Percentiles rank a stretch among this genome's conserved stretches.
phyloP scores from a whole-genome alignment of 2,329 filamentous ascomycete species.

The Fusarium burgessii region DNA sequence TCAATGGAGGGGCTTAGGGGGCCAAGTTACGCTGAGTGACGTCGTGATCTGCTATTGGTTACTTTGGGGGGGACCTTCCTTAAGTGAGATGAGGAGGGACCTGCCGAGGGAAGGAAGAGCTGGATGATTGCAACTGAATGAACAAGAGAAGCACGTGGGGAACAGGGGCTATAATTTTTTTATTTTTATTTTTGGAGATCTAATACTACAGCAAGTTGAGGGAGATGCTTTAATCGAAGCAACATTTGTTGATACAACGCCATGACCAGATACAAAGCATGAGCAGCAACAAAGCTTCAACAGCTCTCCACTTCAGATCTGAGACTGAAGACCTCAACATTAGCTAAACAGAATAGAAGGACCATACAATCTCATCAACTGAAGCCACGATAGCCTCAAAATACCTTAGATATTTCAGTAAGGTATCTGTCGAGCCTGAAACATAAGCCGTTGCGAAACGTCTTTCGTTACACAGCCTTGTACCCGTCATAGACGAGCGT shows the following conservation, averaged over 20 bases:
- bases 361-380: neutral
- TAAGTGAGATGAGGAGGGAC: constrained; percentile 8
- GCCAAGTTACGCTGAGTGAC: constrained; percentile 28
- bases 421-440: constrained; percentile 8
- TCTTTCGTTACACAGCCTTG: constrained; percentile 17
- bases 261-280: neutral
- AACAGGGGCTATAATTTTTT: neutral
- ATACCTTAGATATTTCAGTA: neutral
- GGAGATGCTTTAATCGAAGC: too few species aligned
- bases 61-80: constrained; percentile 10
- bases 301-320: neutral
- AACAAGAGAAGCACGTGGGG: constrained; percentile 22
- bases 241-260: neutral
- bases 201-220: neutral
- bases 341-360: neutral
- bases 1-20: constrained; percentile 34
- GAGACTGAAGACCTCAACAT: neutral
- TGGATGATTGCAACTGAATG: constrained; percentile 5
- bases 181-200: neutral
- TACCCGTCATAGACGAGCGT: constrained; percentile 35
- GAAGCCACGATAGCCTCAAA: neutral
- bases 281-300: neutral
- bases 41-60: constrained; percentile 33
- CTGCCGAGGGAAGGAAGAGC: constrained; percentile 19
- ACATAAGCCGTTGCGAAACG: constrained; percentile 8